These are phyloP conservation scores for Wallemia mellicola DNA, from an alignment of 1,284 basidiomycete genomes.

Conservation along the genomic window DNA sequence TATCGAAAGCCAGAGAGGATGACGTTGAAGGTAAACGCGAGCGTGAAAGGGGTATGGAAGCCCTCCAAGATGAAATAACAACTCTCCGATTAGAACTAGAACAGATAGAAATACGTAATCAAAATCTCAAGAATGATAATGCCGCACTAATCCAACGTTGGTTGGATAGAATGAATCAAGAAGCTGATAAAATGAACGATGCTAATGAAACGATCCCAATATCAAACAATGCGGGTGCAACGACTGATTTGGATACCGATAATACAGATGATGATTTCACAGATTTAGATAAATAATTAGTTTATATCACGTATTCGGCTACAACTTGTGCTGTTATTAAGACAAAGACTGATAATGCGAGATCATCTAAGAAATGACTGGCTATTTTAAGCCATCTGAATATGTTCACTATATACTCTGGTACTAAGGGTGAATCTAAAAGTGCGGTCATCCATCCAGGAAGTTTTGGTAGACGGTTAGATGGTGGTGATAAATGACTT, in stretches of 20 bases:
- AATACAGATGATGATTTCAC: not conserved
- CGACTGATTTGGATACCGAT: not conserved
- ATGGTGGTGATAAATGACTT: not conserved
- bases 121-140: constrained; percentile 62
- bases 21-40: constrained; percentile 55
- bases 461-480: not conserved
- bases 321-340: not conserved
- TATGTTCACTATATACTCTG: not conserved
- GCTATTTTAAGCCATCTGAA: not conserved
- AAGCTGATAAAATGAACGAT: constrained; percentile 84
- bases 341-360: not conserved
- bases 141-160: constrained; percentile 76
- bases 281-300: not conserved
- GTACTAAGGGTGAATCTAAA: not conserved
- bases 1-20: constrained; percentile 50
- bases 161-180: constrained; percentile 75
- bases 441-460: not conserved
- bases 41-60: constrained; percentile 67
- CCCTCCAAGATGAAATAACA: constrained; percentile 75
- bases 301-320: not conserved
- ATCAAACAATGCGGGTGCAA: not conserved
- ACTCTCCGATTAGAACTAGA: constrained; percentile 66
- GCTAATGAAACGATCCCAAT: constrained; percentile 22
- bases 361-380: not conserved
- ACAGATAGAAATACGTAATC: constrained; percentile 61